Evolutionary conservation across 2,329 filamentous ascomycete genomes (phyloP), one percentile per base, ranked within the genome.

Genomic region (Elsinoe necatrix): DNA sequence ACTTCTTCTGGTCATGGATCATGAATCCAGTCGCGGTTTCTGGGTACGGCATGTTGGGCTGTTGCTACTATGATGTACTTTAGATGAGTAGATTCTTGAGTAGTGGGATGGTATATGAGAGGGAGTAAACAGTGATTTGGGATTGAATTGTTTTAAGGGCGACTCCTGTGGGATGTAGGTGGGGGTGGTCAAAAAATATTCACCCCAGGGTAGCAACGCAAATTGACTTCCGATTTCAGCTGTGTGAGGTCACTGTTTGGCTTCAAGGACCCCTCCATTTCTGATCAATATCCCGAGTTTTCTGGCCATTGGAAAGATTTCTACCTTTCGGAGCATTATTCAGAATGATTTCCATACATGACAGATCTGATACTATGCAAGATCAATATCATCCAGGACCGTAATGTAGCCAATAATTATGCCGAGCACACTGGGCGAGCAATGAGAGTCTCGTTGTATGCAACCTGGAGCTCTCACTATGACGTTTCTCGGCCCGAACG

Each of bases 1-100:
- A 82, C 67, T 85, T 83, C 73, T 88, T 86, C 64, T 74, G 72
- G 67, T 75, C 72, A 39, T 73, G 69, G 65, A 77, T 68, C 63
- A 73, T 67, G 63, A 77, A 78, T 55, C 75, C 75, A 64, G 73
- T 71, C 45, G 75, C 74, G 27, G 75, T 77, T 61, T 78, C 75
- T 64, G 76, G 75, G 66, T 78, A 78, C 66, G 67, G 69, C 75
- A 78, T 78, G 23, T 59, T 73, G 64, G 60, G 55, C 57, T 55
- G 55, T 50, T 50, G 27, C 8, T 12, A 48, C 25, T 45, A 4
- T 51, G 34, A n/a, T 55, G 31, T 57, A 50, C 58, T 35, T 37
- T 47, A 25, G 16, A 14, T 9, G 31, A 39, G 16, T 12, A 29
- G n/a, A 23, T 39, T 25, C 23, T 11, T 7, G 12, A 54, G 27